Percentiles rank a stretch among this genome's conserved stretches.
phyloP scores from a whole-genome alignment of 192 early-diverging fungal genomes.

The Mortierella alpina region DNA sequence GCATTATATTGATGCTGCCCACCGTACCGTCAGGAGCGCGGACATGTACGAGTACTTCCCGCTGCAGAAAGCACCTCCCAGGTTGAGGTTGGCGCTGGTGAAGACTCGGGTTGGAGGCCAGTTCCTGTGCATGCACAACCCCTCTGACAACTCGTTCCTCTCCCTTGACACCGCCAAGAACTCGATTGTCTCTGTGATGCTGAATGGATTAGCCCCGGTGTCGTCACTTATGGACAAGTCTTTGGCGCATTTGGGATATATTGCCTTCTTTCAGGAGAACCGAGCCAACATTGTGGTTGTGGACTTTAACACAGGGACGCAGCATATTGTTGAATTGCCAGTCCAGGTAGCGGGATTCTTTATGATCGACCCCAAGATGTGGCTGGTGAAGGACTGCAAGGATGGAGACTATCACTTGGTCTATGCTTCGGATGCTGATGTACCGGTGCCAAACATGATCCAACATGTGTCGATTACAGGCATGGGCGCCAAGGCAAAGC shows the following conservation, averaged over 20 bases:
- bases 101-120: conserved; percentile 37
- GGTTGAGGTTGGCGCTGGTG: conserved; percentile 60
- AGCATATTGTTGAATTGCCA: conserved; percentile 63
- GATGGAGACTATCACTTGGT: conserved; percentile 52
- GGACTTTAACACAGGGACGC: conserved; percentile 65
- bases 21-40: conserved; percentile 60
- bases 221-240: conserved; percentile 50
- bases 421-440: conserved; percentile 32
- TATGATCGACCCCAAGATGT: conserved; percentile 56
- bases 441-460: conserved; percentile 27
- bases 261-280: conserved; percentile 67
- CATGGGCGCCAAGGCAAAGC: conserved; percentile 50
- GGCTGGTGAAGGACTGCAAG: conserved; percentile 61
- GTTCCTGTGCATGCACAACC: conserved; percentile 70
- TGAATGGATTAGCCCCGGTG: conserved; percentile 37
- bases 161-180: conserved; percentile 63
- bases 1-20: conserved; percentile 61
- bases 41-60: conserved; percentile 84
- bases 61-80: conserved; percentile 62
- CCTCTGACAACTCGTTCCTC: conserved; percentile 67
- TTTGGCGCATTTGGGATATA: conserved; percentile 36
- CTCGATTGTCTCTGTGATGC: conserved; percentile 59
- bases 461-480: conserved; percentile 41
- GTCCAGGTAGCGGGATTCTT: conserved; percentile 54
- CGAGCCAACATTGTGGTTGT: conserved; percentile 57